Evolutionary conservation across 2,329 filamentous ascomycete genomes (phyloP).

Genomic region (Colletotrichum australisinense): DNA sequence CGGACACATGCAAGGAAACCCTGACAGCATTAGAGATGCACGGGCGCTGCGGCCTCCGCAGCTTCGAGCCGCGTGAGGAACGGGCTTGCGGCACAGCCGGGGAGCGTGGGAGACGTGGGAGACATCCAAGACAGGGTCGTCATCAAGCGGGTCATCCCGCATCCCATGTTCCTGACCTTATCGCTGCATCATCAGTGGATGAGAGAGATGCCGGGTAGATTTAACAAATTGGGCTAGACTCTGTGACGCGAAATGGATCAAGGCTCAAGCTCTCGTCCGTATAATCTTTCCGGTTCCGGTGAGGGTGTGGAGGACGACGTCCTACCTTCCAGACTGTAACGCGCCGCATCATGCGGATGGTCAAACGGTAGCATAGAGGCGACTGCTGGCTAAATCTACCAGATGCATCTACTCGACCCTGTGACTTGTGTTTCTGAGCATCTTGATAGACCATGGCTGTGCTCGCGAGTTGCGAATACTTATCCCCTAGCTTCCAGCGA

Average conservation of each 20-base stretch:
- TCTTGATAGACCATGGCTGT: background rate
- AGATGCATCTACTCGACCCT: background rate
- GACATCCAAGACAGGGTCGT: constrained; percentile 23
- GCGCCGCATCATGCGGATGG: background rate
- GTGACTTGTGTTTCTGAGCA: background rate
- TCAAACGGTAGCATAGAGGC: background rate
- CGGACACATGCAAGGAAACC: constrained; percentile 12
- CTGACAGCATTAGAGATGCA: constrained; percentile 5
- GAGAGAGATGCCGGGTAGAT: constrained; percentile 17
- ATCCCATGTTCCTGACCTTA: constrained; percentile 12
- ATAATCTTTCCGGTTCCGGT: constrained; percentile 23
- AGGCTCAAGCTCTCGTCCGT: constrained; percentile 17
- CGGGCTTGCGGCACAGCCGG: constrained; percentile 8
- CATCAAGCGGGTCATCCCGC: constrained; percentile 33
- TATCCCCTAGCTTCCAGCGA: background rate
- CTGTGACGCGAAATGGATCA: background rate
- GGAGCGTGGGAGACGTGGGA: background rate
- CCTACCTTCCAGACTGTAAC: background rate
- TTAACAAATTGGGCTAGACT: constrained; percentile 25
- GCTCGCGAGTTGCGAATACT: background rate
- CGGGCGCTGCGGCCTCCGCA: background rate
- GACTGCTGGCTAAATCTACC: background rate
- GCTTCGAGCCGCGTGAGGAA: background rate
- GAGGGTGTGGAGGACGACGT: background rate
- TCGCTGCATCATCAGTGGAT: constrained; percentile 6